phyloP scores from a whole-genome alignment of 495 filamentous ascomycete genomes.

The Annulohypoxylon maeteangense region DNA sequence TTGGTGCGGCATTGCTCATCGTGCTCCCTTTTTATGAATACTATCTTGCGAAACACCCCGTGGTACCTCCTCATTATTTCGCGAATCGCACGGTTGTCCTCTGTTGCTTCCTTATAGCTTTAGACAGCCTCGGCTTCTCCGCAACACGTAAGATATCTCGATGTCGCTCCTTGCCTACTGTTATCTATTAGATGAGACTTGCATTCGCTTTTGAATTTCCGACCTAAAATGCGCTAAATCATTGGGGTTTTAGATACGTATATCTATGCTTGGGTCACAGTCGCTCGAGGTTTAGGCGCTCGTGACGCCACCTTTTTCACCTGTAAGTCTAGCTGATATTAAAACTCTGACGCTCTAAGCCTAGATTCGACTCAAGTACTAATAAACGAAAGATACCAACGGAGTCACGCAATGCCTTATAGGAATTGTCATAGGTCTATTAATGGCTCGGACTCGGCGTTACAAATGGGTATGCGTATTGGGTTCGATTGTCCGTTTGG shows the following conservation, averaged over 20 bases:
- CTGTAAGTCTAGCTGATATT: constrained; percentile 24
- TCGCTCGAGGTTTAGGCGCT: constrained; percentile 54
- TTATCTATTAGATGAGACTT: neutral
- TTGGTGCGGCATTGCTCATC: constrained; percentile 51
- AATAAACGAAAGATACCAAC: constrained; percentile 47
- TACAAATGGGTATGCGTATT: constrained; percentile 60
- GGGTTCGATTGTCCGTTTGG: constrained; percentile 53
- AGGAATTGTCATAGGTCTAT: constrained; percentile 54
- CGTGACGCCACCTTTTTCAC: constrained; percentile 59
- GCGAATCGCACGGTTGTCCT: constrained; percentile 54
- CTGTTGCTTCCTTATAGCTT: constrained; percentile 51
- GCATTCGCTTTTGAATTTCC: neutral
- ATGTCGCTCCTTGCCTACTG: neutral
- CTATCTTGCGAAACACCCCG: constrained; percentile 54
- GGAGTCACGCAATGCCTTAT: constrained; percentile 57
- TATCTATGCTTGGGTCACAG: constrained; percentile 59
- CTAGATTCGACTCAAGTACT: neutral
- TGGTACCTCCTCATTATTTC: constrained; percentile 59
- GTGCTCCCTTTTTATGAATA: constrained; percentile 58
- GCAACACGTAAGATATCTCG: constrained; percentile 43
- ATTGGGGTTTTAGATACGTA: constrained; percentile 51
- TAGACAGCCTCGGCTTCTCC: constrained; percentile 56
- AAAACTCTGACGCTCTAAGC: neutral
- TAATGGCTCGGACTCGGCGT: constrained; percentile 56
- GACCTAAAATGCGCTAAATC: constrained; percentile 7